Conservation (phyloP, 768 basidiomycete species). For the Cystofilobasidium bisporidii region DNA sequence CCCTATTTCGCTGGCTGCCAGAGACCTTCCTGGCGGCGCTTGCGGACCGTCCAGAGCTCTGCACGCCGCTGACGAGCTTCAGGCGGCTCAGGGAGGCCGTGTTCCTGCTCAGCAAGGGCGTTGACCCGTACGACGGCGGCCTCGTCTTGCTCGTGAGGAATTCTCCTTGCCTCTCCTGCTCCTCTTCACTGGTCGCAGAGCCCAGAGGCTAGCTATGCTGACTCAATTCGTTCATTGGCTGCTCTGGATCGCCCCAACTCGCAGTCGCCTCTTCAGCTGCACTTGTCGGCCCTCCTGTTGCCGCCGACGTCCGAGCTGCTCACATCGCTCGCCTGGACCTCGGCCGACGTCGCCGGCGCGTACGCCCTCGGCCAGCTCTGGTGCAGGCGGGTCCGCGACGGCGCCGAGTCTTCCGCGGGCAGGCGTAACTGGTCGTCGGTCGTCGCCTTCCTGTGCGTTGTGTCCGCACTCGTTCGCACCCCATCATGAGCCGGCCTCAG, state of each 20-base stretch:
- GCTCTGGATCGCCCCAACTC: too few species aligned
- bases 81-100: conserved; percentile 76
- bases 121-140: conserved; percentile 80
- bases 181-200: too few species aligned
- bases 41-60: conserved; percentile 62
- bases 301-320: conserved; percentile 48
- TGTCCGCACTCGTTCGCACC: too few species aligned
- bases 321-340: conserved; percentile 56
- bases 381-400: conserved; percentile 51
- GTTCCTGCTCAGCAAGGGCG: conserved; percentile 62
- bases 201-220: too few species aligned
- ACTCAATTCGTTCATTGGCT: too few species aligned
- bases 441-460: conserved; percentile 58
- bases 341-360: conserved; percentile 58
- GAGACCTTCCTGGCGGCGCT: conserved; percentile 49
- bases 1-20: conserved; percentile 44
- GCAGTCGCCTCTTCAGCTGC: conserved; percentile 78
- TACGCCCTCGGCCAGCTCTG: conserved; percentile 61
- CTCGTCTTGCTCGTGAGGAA: conserved; percentile 77
- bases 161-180: background rate
- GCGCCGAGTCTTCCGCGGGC: conserved; percentile 31
- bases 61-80: conserved; percentile 71
- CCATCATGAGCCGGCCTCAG: too few species aligned
- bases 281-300: conserved; percentile 61
- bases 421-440: conserved; percentile 51